Conservation (phyloP, 345 rosid genomes). For the Angophora floribunda region DNA sequence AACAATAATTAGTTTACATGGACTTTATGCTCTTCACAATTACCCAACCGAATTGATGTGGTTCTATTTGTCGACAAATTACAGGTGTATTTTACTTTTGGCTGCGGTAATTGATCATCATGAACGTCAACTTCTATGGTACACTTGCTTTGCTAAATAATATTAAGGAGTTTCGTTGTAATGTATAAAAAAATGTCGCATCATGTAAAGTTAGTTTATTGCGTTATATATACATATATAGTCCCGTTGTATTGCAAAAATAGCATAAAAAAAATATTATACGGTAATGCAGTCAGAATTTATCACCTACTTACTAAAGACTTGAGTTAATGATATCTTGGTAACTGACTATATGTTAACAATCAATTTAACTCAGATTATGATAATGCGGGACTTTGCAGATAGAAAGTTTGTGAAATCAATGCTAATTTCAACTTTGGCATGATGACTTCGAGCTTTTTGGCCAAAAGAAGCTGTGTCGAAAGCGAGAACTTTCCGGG, state of each 20-base stretch:
- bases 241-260: too few species aligned
- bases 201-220: too few species aligned
- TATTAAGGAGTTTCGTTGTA: fast-evolving
- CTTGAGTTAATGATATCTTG: not conserved
- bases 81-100: too few species aligned
- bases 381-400: not conserved
- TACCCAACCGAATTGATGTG: not conserved
- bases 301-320: not conserved
- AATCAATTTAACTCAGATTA: not conserved
- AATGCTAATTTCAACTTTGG: not conserved
- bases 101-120: not conserved
- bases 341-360: not conserved
- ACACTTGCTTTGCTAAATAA: not conserved
- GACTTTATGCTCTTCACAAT: not conserved
- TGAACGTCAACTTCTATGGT: not conserved
- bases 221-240: too few species aligned
- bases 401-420: not conserved
- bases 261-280: too few species aligned
- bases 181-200: not conserved
- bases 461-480: not conserved
- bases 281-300: not conserved
- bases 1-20: not conserved
- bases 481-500: not conserved
- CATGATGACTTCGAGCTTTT: not conserved
- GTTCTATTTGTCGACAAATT: not conserved